Percentiles rank a stretch among this genome's conserved stretches.
phyloP scores from a whole-genome alignment of 106 monocot genomes.

The Platanthera guangdongensis region DNA sequence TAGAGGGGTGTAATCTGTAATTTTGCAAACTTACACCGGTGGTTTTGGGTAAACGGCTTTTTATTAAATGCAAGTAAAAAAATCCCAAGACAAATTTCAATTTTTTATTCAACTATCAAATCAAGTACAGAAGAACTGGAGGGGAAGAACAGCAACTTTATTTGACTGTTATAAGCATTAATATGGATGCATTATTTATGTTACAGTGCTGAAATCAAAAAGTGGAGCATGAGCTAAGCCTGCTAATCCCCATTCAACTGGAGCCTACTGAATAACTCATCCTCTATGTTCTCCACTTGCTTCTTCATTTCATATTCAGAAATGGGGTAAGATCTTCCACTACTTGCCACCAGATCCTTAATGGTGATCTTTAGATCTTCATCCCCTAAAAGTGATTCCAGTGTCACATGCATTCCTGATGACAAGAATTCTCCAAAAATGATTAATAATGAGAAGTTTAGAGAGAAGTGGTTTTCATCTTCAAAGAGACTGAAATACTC shows the following conservation, averaged over 20 bases:
- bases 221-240: background rate
- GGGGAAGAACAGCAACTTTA: too few species aligned
- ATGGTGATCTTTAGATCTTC: conserved; percentile 40
- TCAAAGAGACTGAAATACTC: conserved; percentile 8
- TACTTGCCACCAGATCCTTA: conserved; percentile 50
- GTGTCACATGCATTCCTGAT: conserved; percentile 70
- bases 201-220: background rate
- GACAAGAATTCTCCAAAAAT: background rate
- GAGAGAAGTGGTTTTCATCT: background rate
- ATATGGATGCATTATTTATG: background rate
- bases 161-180: too few species aligned
- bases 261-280: conserved; percentile 9
- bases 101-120: too few species aligned
- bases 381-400: conserved; percentile 63
- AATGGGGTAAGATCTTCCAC: conserved; percentile 61
- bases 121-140: too few species aligned
- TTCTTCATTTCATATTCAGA: conserved; percentile 12
- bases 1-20: too few species aligned
- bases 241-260: conserved; percentile 28
- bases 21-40: too few species aligned
- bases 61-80: too few species aligned
- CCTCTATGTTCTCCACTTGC: conserved; percentile 11
- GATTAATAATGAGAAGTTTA: background rate
- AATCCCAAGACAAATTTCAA: too few species aligned
- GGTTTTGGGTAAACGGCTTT: too few species aligned